Conservation (phyloP, 2,329 filamentous ascomycete genomes). For the Trichoderma koningiopsis region DNA sequence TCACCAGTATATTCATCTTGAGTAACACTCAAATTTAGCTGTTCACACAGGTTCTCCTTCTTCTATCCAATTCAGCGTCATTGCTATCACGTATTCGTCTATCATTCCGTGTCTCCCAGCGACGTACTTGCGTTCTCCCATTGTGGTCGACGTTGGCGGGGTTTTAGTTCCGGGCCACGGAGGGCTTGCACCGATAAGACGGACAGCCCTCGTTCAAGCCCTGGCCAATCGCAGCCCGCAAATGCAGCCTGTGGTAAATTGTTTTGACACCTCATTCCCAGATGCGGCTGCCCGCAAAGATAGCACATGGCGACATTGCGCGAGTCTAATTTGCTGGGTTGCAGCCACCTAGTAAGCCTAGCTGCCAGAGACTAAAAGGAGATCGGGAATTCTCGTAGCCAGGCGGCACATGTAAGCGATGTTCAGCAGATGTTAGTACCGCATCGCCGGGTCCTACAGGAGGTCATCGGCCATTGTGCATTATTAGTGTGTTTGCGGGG, state of each 20-base stretch:
- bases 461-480: constrained; percentile 7
- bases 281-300: neutral
- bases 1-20: neutral
- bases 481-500: constrained; percentile 11
- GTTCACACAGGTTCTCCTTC: neutral
- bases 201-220: constrained; percentile 19
- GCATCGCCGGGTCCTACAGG: constrained; percentile 14
- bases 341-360: neutral
- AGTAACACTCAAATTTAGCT: neutral
- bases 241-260: constrained; percentile 32
- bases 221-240: constrained; percentile 35
- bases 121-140: neutral
- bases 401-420: neutral
- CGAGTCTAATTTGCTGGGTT: constrained; percentile 6
- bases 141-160: constrained; percentile 23
- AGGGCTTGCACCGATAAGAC: constrained; percentile 26
- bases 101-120: neutral
- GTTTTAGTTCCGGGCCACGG: constrained; percentile 20
- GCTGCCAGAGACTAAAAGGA: neutral
- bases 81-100: neutral
- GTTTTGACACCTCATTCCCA: constrained; percentile 3
- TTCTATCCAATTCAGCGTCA: neutral
- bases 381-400: neutral
- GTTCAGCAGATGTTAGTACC: neutral
- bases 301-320: constrained; percentile 20